These are phyloP conservation scores for Amauroascus verrucosus DNA, from an alignment of 2,329 filamentous ascomycete genomes.

Conservation along the genomic window DNA sequence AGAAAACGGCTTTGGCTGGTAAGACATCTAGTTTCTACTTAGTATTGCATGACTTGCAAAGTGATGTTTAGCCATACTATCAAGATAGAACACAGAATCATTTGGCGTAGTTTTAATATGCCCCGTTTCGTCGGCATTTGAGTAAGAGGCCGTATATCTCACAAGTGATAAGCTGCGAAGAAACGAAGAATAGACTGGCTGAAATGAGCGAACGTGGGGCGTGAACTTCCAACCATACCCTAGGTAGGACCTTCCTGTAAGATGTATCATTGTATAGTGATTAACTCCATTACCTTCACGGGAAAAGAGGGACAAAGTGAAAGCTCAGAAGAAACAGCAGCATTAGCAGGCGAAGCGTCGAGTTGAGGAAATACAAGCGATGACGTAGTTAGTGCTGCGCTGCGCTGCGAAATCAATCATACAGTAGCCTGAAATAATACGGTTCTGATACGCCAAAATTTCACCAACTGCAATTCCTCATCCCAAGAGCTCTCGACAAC, in stretches of 20 bases:
- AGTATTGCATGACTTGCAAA: background rate
- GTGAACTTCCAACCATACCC: background rate
- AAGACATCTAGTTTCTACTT: conserved; percentile 56
- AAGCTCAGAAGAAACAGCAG: too few species aligned
- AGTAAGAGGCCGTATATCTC: conserved; percentile 8
- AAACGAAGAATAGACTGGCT: background rate
- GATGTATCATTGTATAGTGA: conserved; percentile 10
- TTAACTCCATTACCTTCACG: background rate
- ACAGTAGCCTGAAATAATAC: conserved; percentile 7
- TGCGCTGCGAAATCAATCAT: background rate
- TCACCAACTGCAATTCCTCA: conserved; percentile 1
- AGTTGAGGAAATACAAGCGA: background rate
- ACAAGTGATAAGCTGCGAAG: background rate
- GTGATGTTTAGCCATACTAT: too few species aligned
- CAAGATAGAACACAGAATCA: conserved; percentile 80
- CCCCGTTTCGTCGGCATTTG: conserved; percentile 39
- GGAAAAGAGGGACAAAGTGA: background rate
- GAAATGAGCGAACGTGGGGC: background rate
- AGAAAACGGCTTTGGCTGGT: conserved; percentile 62
- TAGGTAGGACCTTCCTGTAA: conserved; percentile 7
- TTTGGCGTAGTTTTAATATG: conserved; percentile 68
- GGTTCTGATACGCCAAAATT: conserved; percentile 1
- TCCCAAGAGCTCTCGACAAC: background rate
- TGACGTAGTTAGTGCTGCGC: conserved; percentile 8
- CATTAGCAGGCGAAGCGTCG: too few species aligned